Evolutionary conservation across 225 moss, liverwort and hornwort species (phyloP), one percentile per base, ranked within the genome.

Genomic region (Pleurozium schreberi): DNA sequence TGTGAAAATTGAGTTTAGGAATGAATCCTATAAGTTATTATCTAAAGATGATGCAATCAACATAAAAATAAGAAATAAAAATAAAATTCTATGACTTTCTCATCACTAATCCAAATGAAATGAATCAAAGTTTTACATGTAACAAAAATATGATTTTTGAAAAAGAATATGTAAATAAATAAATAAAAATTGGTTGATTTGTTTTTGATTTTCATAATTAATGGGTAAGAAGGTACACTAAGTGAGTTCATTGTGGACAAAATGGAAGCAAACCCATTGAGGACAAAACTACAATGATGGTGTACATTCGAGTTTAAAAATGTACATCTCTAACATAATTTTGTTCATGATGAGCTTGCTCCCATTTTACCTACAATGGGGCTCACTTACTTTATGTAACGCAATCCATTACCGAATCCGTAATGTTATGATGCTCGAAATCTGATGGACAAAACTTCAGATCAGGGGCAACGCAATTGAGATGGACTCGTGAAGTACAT

Each of bases 1-100:
- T 71, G 16, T 27, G 10, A 28, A 45, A 45, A 17, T 43, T 45
- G 28, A 73, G 3, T 28, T 45, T 0, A 17, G 0, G 28, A 45
- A 3, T 11, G 4, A 14, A 18, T 74, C 18, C 10, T 18, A 17
- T 1, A 11, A 47, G 2, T 31, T 45, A 17, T 73, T 12, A 11
- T 15, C 0, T 31, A 2, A 4, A 0, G 0, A 18, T 3, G 6
- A 74, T 47, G 30, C 11, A 7, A 31, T n/a, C n/a, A n/a, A n/a
- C n/a, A n/a, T n/a, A n/a, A n/a, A n/a, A n/a, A n/a, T n/a, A n/a
- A n/a, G n/a, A n/a, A n/a, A n/a, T n/a, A n/a, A 7, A 74, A 11
- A 11, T 4, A 74, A 18, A 10, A 2, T 6, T 47, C 45, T 0
- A 4, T 31, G 33, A 6, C 2, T 20, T 33, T 20, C 2, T 6